phyloP scores from a whole-genome alignment of 768 basidiomycete species.

The Wakefieldia striispora region DNA sequence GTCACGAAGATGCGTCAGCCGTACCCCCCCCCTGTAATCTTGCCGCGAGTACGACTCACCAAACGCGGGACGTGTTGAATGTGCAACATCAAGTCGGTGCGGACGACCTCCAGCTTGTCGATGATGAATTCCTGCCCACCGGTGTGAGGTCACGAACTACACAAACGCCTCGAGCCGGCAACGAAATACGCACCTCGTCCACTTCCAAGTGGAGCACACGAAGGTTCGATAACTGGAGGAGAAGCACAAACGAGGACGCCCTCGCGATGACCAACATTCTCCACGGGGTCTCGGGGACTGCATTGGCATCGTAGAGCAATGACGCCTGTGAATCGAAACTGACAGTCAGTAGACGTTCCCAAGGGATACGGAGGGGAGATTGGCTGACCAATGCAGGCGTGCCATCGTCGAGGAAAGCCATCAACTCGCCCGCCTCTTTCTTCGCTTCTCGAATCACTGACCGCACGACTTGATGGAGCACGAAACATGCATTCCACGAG shows the following conservation, averaged over 20 bases:
- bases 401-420: conserved; percentile 10
- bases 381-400: conserved; percentile 10
- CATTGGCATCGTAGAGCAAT: not conserved
- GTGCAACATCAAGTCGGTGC: conserved; percentile 9
- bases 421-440: conserved; percentile 16
- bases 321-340: conserved; percentile 1
- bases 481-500: conserved; percentile 14
- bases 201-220: conserved; percentile 25
- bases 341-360: not conserved
- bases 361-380: not conserved
- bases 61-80: conserved; percentile 13
- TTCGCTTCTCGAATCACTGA: conserved; percentile 11
- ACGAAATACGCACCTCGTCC: conserved; percentile 9
- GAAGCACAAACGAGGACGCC: conserved; percentile 18
- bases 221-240: conserved; percentile 15
- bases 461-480: conserved; percentile 10
- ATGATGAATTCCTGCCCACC: conserved; percentile 12
- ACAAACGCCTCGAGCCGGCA: not conserved
- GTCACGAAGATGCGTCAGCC: conserved; percentile 1
- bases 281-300: not conserved
- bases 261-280: conserved; percentile 22
- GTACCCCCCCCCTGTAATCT: not conserved
- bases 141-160: no score
- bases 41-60: conserved; percentile 7
- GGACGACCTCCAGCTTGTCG: conserved; percentile 21